These are phyloP conservation scores for Aspergillus diversus DNA, from an alignment of 495 filamentous ascomycete genomes.

Conservation along the genomic window DNA sequence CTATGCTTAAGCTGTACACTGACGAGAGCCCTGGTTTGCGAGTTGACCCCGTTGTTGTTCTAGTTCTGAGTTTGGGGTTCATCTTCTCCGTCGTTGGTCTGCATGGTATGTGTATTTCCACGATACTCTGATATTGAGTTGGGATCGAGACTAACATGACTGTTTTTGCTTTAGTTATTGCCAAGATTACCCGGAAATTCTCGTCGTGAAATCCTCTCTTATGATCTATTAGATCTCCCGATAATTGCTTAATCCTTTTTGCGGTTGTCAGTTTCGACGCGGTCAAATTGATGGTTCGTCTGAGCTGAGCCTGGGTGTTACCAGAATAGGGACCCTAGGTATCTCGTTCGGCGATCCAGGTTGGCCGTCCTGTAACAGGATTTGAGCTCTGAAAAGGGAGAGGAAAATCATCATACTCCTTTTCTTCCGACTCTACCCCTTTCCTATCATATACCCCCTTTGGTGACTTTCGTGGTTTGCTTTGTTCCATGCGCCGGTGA, in stretches of 20 bases:
- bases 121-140: neutral
- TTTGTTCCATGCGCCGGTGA: conserved; percentile 21
- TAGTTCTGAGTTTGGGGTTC: conserved; percentile 93
- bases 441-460: conserved; percentile 30
- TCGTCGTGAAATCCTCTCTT: conserved; percentile 50
- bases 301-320: conserved; percentile 1
- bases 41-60: conserved; percentile 95
- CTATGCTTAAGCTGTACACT: conserved; percentile 99
- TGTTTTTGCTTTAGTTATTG: conserved; percentile 69
- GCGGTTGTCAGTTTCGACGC: neutral
- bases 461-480: conserved; percentile 21
- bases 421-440: conserved; percentile 11
- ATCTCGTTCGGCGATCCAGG: neutral
- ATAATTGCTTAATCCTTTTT: conserved; percentile 3
- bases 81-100: conserved; percentile 98
- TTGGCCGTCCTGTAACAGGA: neutral
- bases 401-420: neutral
- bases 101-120: conserved; percentile 71
- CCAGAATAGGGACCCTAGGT: no score
- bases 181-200: conserved; percentile 93
- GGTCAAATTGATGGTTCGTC: conserved; percentile 22
- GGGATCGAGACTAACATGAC: conserved; percentile 28
- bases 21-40: conserved; percentile 96
- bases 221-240: conserved; percentile 8
- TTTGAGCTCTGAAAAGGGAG: neutral